Percentiles rank a stretch among this genome's conserved stretches.
Evolutionary conservation across 1,139 yeast species (phyloP).

Genomic region (Sugiyamaella neomexicana): DNA sequence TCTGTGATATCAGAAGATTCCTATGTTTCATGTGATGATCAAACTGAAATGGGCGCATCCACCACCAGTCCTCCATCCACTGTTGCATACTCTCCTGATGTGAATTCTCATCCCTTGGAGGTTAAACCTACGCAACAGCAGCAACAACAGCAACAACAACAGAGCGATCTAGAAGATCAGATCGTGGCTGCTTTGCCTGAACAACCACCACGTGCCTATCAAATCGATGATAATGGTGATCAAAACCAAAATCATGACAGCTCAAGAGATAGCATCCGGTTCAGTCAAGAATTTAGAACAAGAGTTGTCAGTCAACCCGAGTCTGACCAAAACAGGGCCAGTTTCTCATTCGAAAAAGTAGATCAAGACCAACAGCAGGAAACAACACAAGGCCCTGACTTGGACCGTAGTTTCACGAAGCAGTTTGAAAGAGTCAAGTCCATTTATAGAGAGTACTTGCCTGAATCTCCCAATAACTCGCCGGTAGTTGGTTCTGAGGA

Average conservation of each 20-base stretch:
- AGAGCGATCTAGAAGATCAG: neutral
- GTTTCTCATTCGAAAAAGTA: constrained; percentile 19
- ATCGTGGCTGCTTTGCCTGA: constrained; percentile 8
- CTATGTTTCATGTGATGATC: constrained; percentile 13
- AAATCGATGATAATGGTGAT: neutral
- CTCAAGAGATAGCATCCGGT: constrained; percentile 15
- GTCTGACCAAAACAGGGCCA: constrained; percentile 5
- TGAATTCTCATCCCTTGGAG: constrained; percentile 7
- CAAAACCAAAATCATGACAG: neutral
- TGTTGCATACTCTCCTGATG: constrained; percentile 17
- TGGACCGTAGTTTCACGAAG: constrained; percentile 30
- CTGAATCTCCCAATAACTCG: constrained; percentile 23
- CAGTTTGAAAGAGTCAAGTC: constrained; percentile 38
- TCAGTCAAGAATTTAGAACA: constrained; percentile 14
- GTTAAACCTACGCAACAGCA: neutral
- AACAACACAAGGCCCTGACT: constrained; percentile 4
- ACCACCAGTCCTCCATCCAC: constrained; percentile 20
- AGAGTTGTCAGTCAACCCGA: constrained; percentile 8
- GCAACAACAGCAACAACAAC: constrained; percentile 3
- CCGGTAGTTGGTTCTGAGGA: constrained; percentile 11
- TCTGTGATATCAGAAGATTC: constrained; percentile 10
- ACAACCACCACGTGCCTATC: constrained; percentile 10
- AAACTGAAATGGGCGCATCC: constrained; percentile 14
- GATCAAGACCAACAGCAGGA: neutral
- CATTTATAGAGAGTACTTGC: constrained; percentile 37